Evolutionary conservation across 305 asterid genomes (phyloP).

Genomic region (Rubia peregrina): DNA sequence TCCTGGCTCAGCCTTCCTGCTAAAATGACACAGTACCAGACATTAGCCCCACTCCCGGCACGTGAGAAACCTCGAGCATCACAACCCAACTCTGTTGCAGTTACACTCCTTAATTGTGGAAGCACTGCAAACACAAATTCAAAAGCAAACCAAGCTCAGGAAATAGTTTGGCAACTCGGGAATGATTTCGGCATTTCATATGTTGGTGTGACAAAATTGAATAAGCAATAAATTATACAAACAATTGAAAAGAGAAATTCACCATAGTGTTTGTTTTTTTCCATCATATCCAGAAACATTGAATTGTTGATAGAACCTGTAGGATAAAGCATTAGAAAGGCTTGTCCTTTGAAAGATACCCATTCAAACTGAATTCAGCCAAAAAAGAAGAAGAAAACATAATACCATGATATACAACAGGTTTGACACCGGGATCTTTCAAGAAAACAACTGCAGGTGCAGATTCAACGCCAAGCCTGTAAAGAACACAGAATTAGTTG

Average conservation of each 20-base stretch:
- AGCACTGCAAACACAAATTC: constrained; percentile 47
- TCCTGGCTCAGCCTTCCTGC: constrained; percentile 90
- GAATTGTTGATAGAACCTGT: constrained; percentile 83
- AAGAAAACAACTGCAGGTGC: constrained; percentile 88
- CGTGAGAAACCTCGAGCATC: constrained; percentile 82
- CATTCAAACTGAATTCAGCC: constrained; percentile 3
- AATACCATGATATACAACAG: constrained; percentile 74
- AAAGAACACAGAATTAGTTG: constrained; percentile 7
- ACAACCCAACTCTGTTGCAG: constrained; percentile 85
- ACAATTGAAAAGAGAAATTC: constrained; percentile 17
- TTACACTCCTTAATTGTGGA: constrained; percentile 84
- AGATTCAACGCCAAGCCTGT: constrained; percentile 90
- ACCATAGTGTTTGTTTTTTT: constrained; percentile 85
- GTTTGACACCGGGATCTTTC: constrained; percentile 89
- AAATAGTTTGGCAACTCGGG: background rate
- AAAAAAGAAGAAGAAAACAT: constrained; percentile 17
- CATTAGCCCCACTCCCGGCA: constrained; percentile 65
- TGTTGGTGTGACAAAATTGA: background rate
- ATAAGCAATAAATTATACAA: constrained; percentile 2
- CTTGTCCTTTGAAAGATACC: constrained; percentile 18
- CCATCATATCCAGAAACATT: constrained; percentile 66
- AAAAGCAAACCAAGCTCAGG: background rate
- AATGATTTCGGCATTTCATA: background rate
- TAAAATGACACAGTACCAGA: constrained; percentile 93
- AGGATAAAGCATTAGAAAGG: constrained; percentile 28